Evolutionary conservation across 805 yeast species (phyloP).

Genomic region (Ogataea chonburiensis): DNA sequence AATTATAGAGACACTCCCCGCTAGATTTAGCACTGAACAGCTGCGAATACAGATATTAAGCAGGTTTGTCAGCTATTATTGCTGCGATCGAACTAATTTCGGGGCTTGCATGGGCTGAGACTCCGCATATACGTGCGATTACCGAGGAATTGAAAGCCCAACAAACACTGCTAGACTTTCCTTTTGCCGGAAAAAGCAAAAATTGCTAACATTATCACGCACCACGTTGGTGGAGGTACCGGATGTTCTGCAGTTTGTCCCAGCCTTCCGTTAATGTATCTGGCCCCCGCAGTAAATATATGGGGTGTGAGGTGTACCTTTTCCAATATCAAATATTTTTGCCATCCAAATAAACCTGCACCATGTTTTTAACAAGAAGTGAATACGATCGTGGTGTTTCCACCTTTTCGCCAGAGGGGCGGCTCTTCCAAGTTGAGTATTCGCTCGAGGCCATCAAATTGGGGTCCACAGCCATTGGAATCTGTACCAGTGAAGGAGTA

Average conservation of each 20-base stretch:
- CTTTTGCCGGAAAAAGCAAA: conserved; percentile 5
- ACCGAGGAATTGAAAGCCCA: not conserved
- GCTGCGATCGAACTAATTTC: too few relatives aligned
- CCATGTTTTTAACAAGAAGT: conserved; percentile 97
- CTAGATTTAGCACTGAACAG: too few relatives aligned
- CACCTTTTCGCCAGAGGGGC: conserved; percentile 98
- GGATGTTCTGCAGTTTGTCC: conserved; percentile 1
- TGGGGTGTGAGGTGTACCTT: conserved; percentile 8
- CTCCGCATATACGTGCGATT: not conserved
- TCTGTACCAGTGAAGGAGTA: conserved; percentile 92
- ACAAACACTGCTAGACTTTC: conserved; percentile 3
- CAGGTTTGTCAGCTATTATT: too few relatives aligned
- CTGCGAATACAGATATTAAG: too few relatives aligned
- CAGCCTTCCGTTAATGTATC: not conserved
- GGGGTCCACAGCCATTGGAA: conserved; percentile 98
- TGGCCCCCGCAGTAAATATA: too few relatives aligned
- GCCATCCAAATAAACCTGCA: conserved; percentile 8
- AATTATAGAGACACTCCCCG: conserved; percentile 3
- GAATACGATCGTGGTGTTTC: conserved; percentile 99
- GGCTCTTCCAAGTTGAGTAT: conserved; percentile 96
- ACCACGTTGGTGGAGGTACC: too few relatives aligned
- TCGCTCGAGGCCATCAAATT: conserved; percentile 95
- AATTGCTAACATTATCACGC: too few relatives aligned
- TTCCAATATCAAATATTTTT: conserved; percentile 8
- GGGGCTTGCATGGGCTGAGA: too few relatives aligned